Evolutionary conservation across 768 basidiomycete genomes (phyloP), one percentile per base, ranked within the genome.

Genomic region (Trametopsis cervina): DNA sequence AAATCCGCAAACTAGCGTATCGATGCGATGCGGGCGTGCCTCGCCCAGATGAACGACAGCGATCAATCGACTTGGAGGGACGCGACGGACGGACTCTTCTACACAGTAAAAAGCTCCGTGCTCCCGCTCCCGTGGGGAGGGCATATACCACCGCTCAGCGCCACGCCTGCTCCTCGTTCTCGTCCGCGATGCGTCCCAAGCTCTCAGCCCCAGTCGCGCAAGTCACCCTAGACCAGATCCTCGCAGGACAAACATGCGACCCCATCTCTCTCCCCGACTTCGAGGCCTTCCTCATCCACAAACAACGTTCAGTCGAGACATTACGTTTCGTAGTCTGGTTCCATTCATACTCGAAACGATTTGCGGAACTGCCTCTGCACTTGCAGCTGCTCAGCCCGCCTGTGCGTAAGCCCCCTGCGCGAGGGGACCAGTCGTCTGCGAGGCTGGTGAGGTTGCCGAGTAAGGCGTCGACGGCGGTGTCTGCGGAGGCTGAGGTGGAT

Each of bases 221-320:
- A 9, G 49, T 57, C 48, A 53, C 54, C 13, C 50, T 59, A 47
- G 69, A 64, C 27, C 54, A 66, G 42, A 53, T 72, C 41, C 56
- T 72, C 4, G 56, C 69, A 25, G 70, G 70, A 4, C 62, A 68
- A 29, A 71, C 70, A 12, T 71, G 69, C 52, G 43, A 61, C 39
- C 70, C 69, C 11, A 68, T 71, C 51, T 62, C 66, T 64, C 67
- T 47, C 15, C 49, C 44, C 7, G 54, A 59, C 51, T 64, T 64
- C 47, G 63, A 64, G 46, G 45, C 53, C 2, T 63, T 60, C 41
- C 51, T 65, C 20, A 44, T 46, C 10, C 53, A 56, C 47, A 44
- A 44, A 38, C 60, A 63, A 44, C 53, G 60, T 51, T 53, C 59
- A 11, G 39, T 59, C 15, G 61, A 65, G 56, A 62, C 62, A 40